Evolutionary conservation across 2,329 filamentous ascomycete species (phyloP).

Genomic region (Zalaria sp.): DNA sequence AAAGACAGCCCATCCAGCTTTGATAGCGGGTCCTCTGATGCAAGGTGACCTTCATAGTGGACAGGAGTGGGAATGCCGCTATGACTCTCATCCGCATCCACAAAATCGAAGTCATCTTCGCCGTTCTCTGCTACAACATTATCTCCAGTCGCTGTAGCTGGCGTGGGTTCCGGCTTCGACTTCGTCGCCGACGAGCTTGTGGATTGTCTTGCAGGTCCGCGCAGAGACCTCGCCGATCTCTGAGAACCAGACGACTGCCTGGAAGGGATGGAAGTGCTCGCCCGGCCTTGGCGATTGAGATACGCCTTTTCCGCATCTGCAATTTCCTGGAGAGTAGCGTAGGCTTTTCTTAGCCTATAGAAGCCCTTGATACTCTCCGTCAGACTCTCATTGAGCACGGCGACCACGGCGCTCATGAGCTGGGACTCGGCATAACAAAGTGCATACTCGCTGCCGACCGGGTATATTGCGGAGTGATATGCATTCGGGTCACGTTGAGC

Average conservation of each 20-base stretch:
- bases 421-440: slow-evolving; percentile 75
- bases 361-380: slow-evolving; percentile 86
- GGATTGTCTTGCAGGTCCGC: too few species aligned
- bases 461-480: slow-evolving; percentile 53
- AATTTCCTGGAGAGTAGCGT: slow-evolving; percentile 65
- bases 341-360: slow-evolving; percentile 84
- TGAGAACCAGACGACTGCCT: slow-evolving; percentile 1
- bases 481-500: slow-evolving; percentile 50
- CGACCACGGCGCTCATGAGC: slow-evolving; percentile 78
- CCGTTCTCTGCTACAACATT: slow-evolving; percentile 14
- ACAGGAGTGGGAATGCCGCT: slow-evolving; percentile 31
- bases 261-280: slow-evolving; percentile 2
- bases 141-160: background rate
- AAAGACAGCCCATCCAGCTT: slow-evolving; percentile 8
- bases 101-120: slow-evolving; percentile 37
- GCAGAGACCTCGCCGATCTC: background rate
- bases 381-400: slow-evolving; percentile 80
- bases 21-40: slow-evolving; percentile 13
- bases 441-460: slow-evolving; percentile 73
- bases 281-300: slow-evolving; percentile 22
- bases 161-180: background rate
- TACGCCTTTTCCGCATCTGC: slow-evolving; percentile 58
- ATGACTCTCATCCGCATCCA: slow-evolving; percentile 39
- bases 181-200: background rate
- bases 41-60: slow-evolving; percentile 33